Evolutionary conservation across 1,284 basidiomycete genomes (phyloP), one percentile per base, ranked within the genome.

Genomic region (Abortiporus biennis): DNA sequence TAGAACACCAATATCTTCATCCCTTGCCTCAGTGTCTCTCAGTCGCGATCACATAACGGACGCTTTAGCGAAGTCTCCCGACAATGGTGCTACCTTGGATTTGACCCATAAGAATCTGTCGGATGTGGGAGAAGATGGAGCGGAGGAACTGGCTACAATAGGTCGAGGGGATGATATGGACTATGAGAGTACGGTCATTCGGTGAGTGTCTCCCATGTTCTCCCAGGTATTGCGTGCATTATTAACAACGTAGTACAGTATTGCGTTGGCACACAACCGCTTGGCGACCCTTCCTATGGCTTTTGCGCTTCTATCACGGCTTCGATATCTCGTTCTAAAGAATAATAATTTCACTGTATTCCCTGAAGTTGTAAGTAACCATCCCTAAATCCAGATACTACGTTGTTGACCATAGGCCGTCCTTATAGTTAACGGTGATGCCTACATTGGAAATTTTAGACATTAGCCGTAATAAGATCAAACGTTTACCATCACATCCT

Each of bases 301-400:
- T 22, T 95, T 98, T 58, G 75, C 77, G 12, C 70, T 82, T 29
- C 68, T 98, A 36, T 76, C 76, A 45, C 80, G 80, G 48, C 71
- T 99, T 38, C 72, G 94, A 49, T 99, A 99, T 62, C 76, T 99
- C 44, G 98, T 97, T 61, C 76, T 99, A 46, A 89, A 90, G 64
- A 85, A 85, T 55, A 98, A 98, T 60, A 75, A 73, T 43, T 84
- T 99, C 55, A 74, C 83, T 1, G 71, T 76, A 13, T 91, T 99
- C 54, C 95, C 95, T 8, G 76, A 84, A 47, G 88, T 92, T 43
- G 92, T 95, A 59, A 56, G 90, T 76, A 20, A n/a, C 41, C 25
- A 42, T 39, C 29, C n/a, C 34, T 38, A 44, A 30, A 33, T 42
- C 12, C 36, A 12, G 20, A n/a, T 12, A 20, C 25, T 27, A n/a